A percentile compares a stretch with the other conserved stretches of the same genome.
Evolutionary conservation across 164 flowering plant genomes (phyloP).

Genomic region (Stephania cephalantha): DNA sequence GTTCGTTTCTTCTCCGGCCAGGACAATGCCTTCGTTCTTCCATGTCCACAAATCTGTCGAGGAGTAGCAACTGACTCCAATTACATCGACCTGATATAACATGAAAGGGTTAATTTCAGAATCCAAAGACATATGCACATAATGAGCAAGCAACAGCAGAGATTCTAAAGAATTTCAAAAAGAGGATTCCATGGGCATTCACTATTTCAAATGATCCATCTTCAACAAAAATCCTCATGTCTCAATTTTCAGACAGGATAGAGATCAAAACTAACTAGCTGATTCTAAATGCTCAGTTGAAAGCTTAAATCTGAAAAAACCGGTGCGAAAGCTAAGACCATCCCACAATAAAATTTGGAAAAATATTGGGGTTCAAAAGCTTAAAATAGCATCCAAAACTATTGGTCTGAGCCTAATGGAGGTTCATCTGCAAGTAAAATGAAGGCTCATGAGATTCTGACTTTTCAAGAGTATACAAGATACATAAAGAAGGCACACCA

Average conservation of each 20-base stretch:
- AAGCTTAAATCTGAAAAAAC: not conserved
- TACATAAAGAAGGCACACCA: not conserved
- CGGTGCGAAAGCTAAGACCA: no score
- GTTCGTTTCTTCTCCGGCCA: constrained; percentile 64
- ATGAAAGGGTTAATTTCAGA: not conserved
- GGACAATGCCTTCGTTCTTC: constrained; percentile 91
- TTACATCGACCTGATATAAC: constrained; percentile 74
- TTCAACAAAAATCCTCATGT: no score
- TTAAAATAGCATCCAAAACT: no score
- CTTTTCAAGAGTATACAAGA: not conserved
- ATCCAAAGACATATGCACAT: not conserved
- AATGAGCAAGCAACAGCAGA: not conserved
- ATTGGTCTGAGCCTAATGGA: not conserved
- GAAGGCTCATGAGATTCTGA: not conserved
- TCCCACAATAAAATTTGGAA: no score
- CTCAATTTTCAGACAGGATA: no score
- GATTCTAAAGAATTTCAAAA: not conserved
- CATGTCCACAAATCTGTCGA: constrained; percentile 95
- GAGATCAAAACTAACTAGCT: no score
- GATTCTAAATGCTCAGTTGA: not conserved
- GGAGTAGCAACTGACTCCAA: constrained; percentile 97
- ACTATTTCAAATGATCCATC: no score
- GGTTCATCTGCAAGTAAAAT: not conserved
- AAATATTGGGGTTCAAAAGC: not conserved
- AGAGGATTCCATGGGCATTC: not conserved